Evolutionary conservation across 2,329 filamentous ascomycete genomes (phyloP), one percentile per base, ranked within the genome.

Genomic region (Pseudocercospora musae): DNA sequence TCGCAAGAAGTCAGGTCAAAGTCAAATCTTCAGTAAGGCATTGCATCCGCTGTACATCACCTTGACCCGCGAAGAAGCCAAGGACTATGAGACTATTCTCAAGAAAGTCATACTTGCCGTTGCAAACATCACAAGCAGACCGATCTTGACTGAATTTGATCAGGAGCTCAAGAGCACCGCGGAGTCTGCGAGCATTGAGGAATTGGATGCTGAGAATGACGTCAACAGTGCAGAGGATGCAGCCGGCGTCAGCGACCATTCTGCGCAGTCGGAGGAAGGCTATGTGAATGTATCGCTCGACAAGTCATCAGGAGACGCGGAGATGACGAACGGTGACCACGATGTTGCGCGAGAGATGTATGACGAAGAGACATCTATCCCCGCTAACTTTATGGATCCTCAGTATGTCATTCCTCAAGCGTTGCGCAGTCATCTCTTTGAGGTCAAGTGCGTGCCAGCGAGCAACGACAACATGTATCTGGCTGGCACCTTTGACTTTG

Each of bases 251-350:
- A 85, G 89, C 62, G 89, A 91, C 49, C 84, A 86, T 27, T 96
- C 93, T 2, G 85, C 96, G 1, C 89, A 93, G 73, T 90, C 92
- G 9, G 94, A 97, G 74, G 93, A 97, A 64, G 91, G 91, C 64
- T 86, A 97, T 71, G 90, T 98, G 5, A 91, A 97, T 72, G 88
- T 99, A 15, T 90, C 90, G 0, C 93, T 97, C 88, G 87, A 87
- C 58, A 89, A 92, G 48, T 49, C 53, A 13, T 18, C 27, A 29
- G 13, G 46, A 21, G 58, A 60, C 37, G 37, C 37, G 6, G 46
- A 50, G 27, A 60, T 65, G 60, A 56, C 56, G n/a, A 50, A 57
- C 29, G 50, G 42, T 42, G 21, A 54, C 37, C 29, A 48, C 40
- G 21, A 18, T 11, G 27, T 48, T 49, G 2, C 52, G 37, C 27